Percentiles rank a stretch among this genome's conserved stretches.
Conservation (phyloP, 192 early-diverging fungal species). For the Umbelopsis vinacea region DNA sequence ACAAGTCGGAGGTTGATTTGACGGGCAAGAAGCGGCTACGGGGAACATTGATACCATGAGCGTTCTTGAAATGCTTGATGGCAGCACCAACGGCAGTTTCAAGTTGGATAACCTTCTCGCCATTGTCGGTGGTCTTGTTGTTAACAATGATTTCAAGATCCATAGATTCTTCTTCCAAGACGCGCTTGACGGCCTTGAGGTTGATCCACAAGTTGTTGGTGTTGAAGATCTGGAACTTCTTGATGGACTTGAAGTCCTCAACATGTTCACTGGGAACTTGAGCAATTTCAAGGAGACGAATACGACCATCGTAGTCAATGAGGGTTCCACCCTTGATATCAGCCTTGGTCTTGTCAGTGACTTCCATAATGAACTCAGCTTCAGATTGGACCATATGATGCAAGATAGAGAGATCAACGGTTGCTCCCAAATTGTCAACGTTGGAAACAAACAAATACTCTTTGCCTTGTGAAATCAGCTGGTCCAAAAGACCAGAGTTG, state of each 20-base stretch:
- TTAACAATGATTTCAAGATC: slow-evolving; percentile 97
- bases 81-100: slow-evolving; percentile 99
- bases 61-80: slow-evolving; percentile 95
- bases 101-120: slow-evolving; percentile 96
- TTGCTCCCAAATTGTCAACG: slow-evolving; percentile 98
- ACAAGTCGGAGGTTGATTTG: slow-evolving; percentile 96
- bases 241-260: slow-evolving; percentile 98
- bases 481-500: slow-evolving; percentile 93
- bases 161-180: slow-evolving; percentile 79
- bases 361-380: slow-evolving; percentile 98
- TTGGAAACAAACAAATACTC: slow-evolving; percentile 99
- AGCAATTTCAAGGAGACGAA: slow-evolving; percentile 96
- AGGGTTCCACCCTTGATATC: slow-evolving; percentile 99
- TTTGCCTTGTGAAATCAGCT: slow-evolving; percentile 92
- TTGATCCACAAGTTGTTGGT: slow-evolving; percentile 93
- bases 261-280: slow-evolving; percentile 97
- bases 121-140: slow-evolving; percentile 90
- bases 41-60: slow-evolving; percentile 98
- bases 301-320: slow-evolving; percentile 94
- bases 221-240: slow-evolving; percentile 99
- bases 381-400: slow-evolving; percentile 87
- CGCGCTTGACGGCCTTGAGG: slow-evolving; percentile 84
- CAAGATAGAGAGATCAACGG: slow-evolving; percentile 91
- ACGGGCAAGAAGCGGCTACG: slow-evolving; percentile 97
- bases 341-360: slow-evolving; percentile 99